Evolutionary conservation across 306 rosid species (phyloP), one percentile per base, ranked within the genome.

Genomic region (Casuarina glauca): DNA sequence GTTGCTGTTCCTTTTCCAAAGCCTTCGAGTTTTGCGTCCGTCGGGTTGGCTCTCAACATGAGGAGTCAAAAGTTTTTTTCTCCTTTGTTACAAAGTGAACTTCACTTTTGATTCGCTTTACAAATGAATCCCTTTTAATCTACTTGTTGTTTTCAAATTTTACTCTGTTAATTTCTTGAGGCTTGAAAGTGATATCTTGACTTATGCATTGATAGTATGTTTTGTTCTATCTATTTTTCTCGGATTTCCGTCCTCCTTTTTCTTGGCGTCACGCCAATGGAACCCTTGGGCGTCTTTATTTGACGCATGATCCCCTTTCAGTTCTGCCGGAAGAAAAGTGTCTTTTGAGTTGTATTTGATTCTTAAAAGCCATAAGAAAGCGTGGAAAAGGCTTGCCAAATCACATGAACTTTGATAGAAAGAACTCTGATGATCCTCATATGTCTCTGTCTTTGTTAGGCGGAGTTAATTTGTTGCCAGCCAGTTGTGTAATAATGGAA

Each of bases 321-420:
- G 74, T 77, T 79, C 36, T 54, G 39, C 75, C 53, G 38, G 35
- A 46, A 82, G 75, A 54, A 76, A 54, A 60, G 69, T 61, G 71
- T 63, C 54, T 26, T 74, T 74, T 76, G 77, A 43, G 60, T 76
- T 69, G 69, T 84, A 58, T 6, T 44, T 81, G 81, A 74, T 85
- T 81, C 82, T 42, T 69, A 77, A 84, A 26, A 80, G 81, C 62
- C 76, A 39, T 20, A 72, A 71, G 69, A 76, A 78, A 75, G 78
- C 73, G 69, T 67, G 73, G 63, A 82, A 85, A 79, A 74, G 57
- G 84, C 50, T 57, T 83, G 35, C 73, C 64, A 1, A 86, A 81
- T 69, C 75, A 49, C 71, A 78, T 44, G 79, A 76, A 78, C 81
- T 72, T 70, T 76, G 85, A 50, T 69, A 54, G 32, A 68, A 4